Percentiles rank a stretch among this genome's conserved stretches.
Conservation (phyloP, 768 basidiomycete species). For the Termitomyces sp. region DNA sequence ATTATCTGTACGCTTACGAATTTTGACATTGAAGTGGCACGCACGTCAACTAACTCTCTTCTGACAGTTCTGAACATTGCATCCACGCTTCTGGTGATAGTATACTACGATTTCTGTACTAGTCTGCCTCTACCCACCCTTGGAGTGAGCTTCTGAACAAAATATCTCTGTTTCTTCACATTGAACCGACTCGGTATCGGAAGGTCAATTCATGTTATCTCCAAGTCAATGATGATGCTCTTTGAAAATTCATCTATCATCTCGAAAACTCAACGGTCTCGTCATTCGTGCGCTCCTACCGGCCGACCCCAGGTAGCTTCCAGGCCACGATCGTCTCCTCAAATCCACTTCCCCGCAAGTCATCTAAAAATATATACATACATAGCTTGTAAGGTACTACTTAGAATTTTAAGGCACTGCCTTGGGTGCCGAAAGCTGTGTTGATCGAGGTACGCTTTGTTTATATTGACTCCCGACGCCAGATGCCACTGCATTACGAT, state of each 20-base stretch:
- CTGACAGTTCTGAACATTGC: background rate
- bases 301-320: background rate
- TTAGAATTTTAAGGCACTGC: background rate
- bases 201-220: too few relatives aligned
- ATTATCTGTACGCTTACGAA: too few relatives aligned
- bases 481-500: background rate
- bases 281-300: too few relatives aligned
- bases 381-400: background rate
- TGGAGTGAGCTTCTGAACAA: background rate
- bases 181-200: background rate
- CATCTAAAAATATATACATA: background rate
- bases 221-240: background rate
- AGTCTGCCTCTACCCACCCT: background rate
- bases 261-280: background rate
- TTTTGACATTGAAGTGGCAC: background rate
- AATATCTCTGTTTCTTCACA: background rate
- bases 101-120: background rate
- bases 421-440: background rate
- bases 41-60: background rate
- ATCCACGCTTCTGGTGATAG: too few relatives aligned
- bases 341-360: background rate
- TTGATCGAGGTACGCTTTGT: background rate
- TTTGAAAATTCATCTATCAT: too few relatives aligned
- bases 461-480: background rate
- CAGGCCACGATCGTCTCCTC: background rate